phyloP scores from a whole-genome alignment of 495 filamentous ascomycete genomes.

The Achaetomiella virescens region DNA sequence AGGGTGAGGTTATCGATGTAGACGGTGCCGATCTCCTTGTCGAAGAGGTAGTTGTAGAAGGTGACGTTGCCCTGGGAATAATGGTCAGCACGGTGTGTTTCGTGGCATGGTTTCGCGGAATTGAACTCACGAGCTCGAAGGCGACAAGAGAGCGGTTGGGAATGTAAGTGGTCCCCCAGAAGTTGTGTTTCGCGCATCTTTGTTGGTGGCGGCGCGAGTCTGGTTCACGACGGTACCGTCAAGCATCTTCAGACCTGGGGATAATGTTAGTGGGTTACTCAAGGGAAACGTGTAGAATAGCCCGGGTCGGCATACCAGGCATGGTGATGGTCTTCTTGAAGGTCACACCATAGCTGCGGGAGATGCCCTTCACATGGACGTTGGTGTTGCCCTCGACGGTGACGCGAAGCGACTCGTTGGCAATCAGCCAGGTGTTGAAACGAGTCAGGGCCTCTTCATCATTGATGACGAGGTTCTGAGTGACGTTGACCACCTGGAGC shows the following conservation, averaged over 20 bases:
- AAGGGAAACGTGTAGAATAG: neutral
- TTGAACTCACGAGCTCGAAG: slow-evolving; percentile 51
- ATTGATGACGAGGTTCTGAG: slow-evolving; percentile 48
- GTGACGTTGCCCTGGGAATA: slow-evolving; percentile 56
- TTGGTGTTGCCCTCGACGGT: slow-evolving; percentile 36
- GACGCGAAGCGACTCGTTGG: slow-evolving; percentile 33
- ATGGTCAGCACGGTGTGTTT: slow-evolving; percentile 8
- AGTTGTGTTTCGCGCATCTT: slow-evolving; percentile 48
- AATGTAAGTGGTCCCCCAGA: slow-evolving; percentile 57
- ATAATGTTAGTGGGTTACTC: neutral
- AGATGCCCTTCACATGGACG: slow-evolving; percentile 35
- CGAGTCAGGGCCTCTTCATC: slow-evolving; percentile 52
- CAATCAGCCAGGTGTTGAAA: slow-evolving; percentile 53
- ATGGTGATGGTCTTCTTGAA: slow-evolving; percentile 41
- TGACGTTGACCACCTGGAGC: slow-evolving; percentile 52
- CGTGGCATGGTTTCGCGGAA: neutral
- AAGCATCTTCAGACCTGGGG: slow-evolving; percentile 42
- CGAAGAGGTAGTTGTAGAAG: slow-evolving; percentile 51
- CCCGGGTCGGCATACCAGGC: slow-evolving; percentile 20
- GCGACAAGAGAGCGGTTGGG: slow-evolving; percentile 66
- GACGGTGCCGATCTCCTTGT: slow-evolving; percentile 47
- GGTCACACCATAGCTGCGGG: slow-evolving; percentile 30
- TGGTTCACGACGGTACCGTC: slow-evolving; percentile 52
- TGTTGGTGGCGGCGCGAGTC: slow-evolving; percentile 40
- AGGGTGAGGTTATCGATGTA: slow-evolving; percentile 54